Evolutionary conservation across 2,329 filamentous ascomycete species (phyloP).

Genomic region (Monilinia fructicola): DNA sequence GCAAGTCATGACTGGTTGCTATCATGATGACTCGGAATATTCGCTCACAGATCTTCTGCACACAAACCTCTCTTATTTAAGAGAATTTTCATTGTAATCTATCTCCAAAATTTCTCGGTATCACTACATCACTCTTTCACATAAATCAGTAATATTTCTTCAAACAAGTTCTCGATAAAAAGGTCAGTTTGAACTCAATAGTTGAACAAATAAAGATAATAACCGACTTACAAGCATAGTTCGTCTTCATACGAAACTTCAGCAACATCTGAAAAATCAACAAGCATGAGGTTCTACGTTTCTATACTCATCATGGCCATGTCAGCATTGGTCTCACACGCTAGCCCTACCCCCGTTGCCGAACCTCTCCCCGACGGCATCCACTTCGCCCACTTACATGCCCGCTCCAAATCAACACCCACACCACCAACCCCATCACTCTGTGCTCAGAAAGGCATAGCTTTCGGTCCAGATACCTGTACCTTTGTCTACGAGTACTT

Average conservation of each 20-base stretch:
- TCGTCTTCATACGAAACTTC: background rate
- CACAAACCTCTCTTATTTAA: background rate
- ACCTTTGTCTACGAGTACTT: slow-evolving; percentile 1
- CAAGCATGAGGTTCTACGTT: background rate
- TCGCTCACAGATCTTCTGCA: background rate
- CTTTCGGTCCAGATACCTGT: background rate
- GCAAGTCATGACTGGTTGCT: no score
- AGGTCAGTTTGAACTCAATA: background rate
- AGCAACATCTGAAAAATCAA: background rate
- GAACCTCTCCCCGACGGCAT: background rate
- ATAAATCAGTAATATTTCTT: background rate
- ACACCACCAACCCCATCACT: slow-evolving; percentile 6
- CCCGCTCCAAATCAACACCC: background rate
- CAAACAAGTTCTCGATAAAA: background rate
- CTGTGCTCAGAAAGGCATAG: background rate
- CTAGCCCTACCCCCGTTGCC: background rate
- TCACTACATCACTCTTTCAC: background rate
- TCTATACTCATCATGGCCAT: background rate
- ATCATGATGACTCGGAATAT: no score
- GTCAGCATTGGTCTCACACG: background rate
- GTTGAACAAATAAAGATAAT: background rate
- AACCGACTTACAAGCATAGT: background rate
- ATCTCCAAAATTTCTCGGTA: background rate
- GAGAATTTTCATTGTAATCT: background rate
- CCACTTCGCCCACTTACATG: no score